Evolutionary conservation across 2,329 filamentous ascomycete genomes (phyloP).

Genomic region (Trichoderma afroharzianum): DNA sequence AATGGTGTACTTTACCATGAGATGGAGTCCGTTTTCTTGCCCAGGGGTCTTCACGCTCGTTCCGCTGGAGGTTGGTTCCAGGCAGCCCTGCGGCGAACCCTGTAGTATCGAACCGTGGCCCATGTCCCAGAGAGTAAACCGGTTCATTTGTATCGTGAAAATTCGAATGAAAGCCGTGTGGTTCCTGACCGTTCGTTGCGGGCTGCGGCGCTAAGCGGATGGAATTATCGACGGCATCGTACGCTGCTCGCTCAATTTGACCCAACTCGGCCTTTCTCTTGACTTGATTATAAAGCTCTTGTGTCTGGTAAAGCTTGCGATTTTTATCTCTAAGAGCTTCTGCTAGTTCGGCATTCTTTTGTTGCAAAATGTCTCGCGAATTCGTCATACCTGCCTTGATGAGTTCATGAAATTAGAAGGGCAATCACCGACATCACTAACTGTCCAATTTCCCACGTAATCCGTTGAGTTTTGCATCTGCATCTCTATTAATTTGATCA

Average conservation of each 20-base stretch:
- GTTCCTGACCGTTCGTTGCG: background rate
- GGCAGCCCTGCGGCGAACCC: slow-evolving; percentile 20
- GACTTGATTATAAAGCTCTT: slow-evolving; percentile 60
- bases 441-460: slow-evolving; percentile 63
- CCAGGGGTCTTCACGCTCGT: slow-evolving; percentile 22
- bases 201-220: slow-evolving; percentile 21
- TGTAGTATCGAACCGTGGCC: slow-evolving; percentile 21
- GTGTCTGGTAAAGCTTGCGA: slow-evolving; percentile 64
- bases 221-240: slow-evolving; percentile 38
- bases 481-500: slow-evolving; percentile 70
- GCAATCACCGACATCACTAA: slow-evolving; percentile 32
- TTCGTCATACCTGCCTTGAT: slow-evolving; percentile 47
- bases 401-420: background rate
- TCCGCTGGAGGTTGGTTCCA: slow-evolving; percentile 16
- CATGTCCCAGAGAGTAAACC: slow-evolving; percentile 18
- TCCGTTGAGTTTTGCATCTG: slow-evolving; percentile 66
- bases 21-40: slow-evolving; percentile 18
- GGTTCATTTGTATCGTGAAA: background rate
- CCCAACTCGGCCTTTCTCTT: slow-evolving; percentile 53
- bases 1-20: background rate
- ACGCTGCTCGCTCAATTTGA: slow-evolving; percentile 53
- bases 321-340: slow-evolving; percentile 67
- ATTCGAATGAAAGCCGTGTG: slow-evolving; percentile 9
- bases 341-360: slow-evolving; percentile 69
- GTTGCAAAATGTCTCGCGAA: slow-evolving; percentile 60